Conservation (phyloP, 371 early-diverging fungal species). For the Mucor circinelloides region DNA sequence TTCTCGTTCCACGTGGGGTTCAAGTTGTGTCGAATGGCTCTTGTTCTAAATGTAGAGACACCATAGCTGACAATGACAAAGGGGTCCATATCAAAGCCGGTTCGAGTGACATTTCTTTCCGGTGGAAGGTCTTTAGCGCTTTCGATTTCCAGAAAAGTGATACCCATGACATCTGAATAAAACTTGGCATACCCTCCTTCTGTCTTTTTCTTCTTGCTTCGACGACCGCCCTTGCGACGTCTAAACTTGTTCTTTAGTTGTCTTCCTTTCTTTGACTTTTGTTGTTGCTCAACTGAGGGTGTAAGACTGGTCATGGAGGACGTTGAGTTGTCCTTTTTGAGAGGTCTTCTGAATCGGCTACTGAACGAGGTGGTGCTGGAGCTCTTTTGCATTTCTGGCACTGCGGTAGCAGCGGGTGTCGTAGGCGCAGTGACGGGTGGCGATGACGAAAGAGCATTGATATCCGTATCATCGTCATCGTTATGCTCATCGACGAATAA, state of each 20-base stretch:
- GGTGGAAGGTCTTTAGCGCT: constrained; percentile 67
- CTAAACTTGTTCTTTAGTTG: constrained; percentile 4
- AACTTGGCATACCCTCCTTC: constrained; percentile 10
- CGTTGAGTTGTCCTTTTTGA: constrained; percentile 7
- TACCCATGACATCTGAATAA: constrained; percentile 52
- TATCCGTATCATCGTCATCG: neutral
- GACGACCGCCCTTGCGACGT: constrained; percentile 1
- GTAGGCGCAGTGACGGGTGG: neutral
- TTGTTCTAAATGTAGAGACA: constrained; percentile 70
- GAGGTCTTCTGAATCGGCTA: constrained; percentile 6
- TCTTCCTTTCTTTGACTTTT: neutral
- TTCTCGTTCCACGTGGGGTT: constrained; percentile 76
- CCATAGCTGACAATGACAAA: constrained; percentile 81
- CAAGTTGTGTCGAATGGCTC: constrained; percentile 63
- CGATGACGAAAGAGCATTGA: neutral
- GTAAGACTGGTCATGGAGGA: constrained; percentile 4
- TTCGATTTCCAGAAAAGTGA: constrained; percentile 65
- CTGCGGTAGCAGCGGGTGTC: neutral
- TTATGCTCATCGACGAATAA: constrained; percentile 6
- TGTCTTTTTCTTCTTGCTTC: neutral
- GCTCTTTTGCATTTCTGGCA: constrained; percentile 12
- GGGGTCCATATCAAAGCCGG: constrained; percentile 83
- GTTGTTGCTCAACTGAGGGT: neutral
- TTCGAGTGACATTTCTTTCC: constrained; percentile 59
- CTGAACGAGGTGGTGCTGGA: constrained; percentile 4